Evolutionary conservation across 202 grass and related monocot species (phyloP).

Genomic region (Tripidium arundinaceum): DNA sequence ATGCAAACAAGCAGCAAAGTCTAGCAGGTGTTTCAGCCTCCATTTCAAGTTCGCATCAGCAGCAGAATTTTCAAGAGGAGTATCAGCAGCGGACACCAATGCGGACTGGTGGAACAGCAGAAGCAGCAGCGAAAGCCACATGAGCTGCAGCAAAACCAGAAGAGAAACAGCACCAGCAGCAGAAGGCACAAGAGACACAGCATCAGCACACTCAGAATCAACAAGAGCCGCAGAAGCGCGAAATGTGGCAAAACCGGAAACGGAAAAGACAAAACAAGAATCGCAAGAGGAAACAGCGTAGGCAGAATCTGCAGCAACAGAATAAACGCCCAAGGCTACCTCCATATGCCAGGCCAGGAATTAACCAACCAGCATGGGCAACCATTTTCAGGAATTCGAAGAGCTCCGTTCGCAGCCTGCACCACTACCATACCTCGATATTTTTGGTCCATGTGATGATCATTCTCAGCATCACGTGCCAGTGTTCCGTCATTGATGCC

Average conservation of each 20-base stretch:
- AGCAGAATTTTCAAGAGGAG: slow-evolving; percentile 15
- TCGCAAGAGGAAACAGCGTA: background rate
- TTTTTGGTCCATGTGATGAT: background rate
- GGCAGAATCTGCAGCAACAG: background rate
- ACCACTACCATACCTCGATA: background rate
- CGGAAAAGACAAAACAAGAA: background rate
- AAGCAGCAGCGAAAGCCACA: background rate
- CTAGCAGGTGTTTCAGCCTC: background rate
- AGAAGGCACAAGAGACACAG: background rate
- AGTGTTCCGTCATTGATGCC: background rate
- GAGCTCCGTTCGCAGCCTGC: background rate
- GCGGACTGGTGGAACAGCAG: background rate
- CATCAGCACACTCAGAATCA: background rate
- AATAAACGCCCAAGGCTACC: background rate
- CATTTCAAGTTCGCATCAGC: slow-evolving; percentile 1
- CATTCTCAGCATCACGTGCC: background rate
- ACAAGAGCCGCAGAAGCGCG: background rate
- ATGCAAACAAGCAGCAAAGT: slow-evolving; percentile 32
- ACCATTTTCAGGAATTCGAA: slow-evolving; percentile 1
- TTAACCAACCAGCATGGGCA: background rate
- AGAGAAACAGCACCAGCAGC: background rate
- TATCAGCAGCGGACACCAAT: background rate
- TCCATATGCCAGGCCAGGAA: slow-evolving; percentile 12
- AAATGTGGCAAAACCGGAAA: background rate
- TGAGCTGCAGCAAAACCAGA: background rate